Conservation (phyloP, 2,329 filamentous ascomycete genomes). For the Aspergillus brasiliensis region DNA sequence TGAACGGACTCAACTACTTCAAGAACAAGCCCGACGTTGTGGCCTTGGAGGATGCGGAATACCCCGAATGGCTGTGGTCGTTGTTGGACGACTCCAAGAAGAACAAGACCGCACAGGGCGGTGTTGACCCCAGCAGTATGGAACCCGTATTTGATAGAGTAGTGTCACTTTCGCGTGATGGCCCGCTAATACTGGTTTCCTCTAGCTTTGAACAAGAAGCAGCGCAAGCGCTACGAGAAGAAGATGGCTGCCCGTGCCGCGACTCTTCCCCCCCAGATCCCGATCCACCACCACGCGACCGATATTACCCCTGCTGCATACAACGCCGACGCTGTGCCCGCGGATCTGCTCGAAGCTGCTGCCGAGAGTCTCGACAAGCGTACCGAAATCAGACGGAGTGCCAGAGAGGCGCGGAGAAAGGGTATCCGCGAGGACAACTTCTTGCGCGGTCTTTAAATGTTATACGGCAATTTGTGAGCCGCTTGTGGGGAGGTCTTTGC, state of each 20-base stretch:
- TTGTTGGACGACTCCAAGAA: conserved; percentile 43
- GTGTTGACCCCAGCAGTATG: conserved; percentile 46
- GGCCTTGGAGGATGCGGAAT: conserved; percentile 50
- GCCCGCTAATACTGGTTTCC: conserved; percentile 18
- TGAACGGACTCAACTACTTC: conserved; percentile 49
- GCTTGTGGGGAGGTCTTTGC: conserved; percentile 3
- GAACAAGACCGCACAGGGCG: conserved; percentile 34
- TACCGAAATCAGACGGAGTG: conserved; percentile 47
- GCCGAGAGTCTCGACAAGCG: conserved; percentile 40
- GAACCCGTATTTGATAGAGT: not conserved
- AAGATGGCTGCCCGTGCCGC: conserved; percentile 47
- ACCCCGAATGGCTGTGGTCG: conserved; percentile 52
- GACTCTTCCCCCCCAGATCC: conserved; percentile 43
- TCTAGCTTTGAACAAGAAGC: conserved; percentile 51
- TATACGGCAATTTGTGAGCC: conserved; percentile 1
- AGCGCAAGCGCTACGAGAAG: conserved; percentile 50
- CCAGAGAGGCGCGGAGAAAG: conserved; percentile 48
- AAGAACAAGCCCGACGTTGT: conserved; percentile 50
- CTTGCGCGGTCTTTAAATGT: conserved; percentile 47
- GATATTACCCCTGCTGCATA: conserved; percentile 47
- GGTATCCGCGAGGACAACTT: conserved; percentile 51
- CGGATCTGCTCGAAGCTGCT: conserved; percentile 36
- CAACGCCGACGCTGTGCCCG: conserved; percentile 26
- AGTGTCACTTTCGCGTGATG: not conserved
- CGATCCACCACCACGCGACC: conserved; percentile 48